phyloP scores from a whole-genome alignment of 2,329 filamentous ascomycete species.

The Colletotrichum cereale region DNA sequence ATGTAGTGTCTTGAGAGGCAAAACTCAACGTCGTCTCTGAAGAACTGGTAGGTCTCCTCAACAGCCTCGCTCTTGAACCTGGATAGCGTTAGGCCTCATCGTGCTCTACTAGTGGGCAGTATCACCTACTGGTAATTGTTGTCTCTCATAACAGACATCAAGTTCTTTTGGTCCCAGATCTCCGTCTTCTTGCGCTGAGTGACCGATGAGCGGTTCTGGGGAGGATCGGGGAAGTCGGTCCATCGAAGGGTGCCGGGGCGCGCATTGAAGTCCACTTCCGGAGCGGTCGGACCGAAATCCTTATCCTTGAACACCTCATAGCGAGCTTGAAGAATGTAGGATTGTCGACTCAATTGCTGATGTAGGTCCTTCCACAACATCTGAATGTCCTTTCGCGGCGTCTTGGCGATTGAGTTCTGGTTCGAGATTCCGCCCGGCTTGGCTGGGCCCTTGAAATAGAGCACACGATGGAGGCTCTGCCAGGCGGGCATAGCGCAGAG shows the following conservation, averaged over 20 bases:
- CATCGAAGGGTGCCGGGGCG: slow-evolving; percentile 65
- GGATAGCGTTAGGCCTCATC: slow-evolving; percentile 12
- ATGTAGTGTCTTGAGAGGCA: slow-evolving; percentile 63
- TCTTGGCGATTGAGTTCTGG: slow-evolving; percentile 47
- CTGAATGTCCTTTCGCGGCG: slow-evolving; percentile 48
- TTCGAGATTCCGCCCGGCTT: slow-evolving; percentile 61
- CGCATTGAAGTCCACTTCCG: slow-evolving; percentile 55
- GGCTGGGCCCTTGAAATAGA: slow-evolving; percentile 65
- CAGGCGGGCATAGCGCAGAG: slow-evolving; percentile 68
- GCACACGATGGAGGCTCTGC: slow-evolving; percentile 62
- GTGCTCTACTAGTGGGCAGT: neutral
- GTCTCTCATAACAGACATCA: slow-evolving; percentile 62
- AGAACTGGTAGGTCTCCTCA: slow-evolving; percentile 67
- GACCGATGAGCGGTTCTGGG: slow-evolving; percentile 57
- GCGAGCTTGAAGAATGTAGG: slow-evolving; percentile 67
- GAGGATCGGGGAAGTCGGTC: slow-evolving; percentile 72
- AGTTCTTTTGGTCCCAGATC: slow-evolving; percentile 63
- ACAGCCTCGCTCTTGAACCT: slow-evolving; percentile 67
- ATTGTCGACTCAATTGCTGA: slow-evolving; percentile 66
- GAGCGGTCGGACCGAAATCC: slow-evolving; percentile 57
- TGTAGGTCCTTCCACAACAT: slow-evolving; percentile 66
- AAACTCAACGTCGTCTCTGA: slow-evolving; percentile 67
- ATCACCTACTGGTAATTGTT: slow-evolving; percentile 63
- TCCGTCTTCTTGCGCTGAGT: slow-evolving; percentile 69
- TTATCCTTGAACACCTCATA: slow-evolving; percentile 64